Evolutionary conservation across 1,284 basidiomycete genomes (phyloP).

Genomic region (Flammula alnicola): DNA sequence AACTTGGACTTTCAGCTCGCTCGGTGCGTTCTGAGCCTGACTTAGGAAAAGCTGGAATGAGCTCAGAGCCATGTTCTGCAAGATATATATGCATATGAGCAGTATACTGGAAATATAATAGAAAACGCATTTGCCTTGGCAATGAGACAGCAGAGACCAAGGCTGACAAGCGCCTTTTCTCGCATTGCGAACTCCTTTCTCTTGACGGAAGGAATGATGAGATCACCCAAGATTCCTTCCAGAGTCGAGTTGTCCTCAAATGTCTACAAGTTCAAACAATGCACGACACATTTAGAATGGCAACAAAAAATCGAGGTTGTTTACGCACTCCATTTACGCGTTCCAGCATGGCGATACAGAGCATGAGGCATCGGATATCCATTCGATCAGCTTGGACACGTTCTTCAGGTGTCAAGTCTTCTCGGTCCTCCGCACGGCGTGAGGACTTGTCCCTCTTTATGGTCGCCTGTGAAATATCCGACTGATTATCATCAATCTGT

Average conservation of each 20-base stretch:
- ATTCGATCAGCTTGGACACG: conserved; percentile 65
- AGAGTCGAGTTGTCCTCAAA: conserved; percentile 95
- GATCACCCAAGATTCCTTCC: conserved; percentile 87
- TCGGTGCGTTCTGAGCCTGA: conserved; percentile 81
- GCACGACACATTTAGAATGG: not conserved
- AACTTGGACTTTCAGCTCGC: conserved; percentile 80
- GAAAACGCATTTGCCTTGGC: conserved; percentile 54
- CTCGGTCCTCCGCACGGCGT: conserved; percentile 44
- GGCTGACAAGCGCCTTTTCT: conserved; percentile 84
- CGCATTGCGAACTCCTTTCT: conserved; percentile 85
- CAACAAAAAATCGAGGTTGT: not conserved
- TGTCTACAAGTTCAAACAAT: conserved; percentile 48
- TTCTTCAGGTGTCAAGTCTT: conserved; percentile 64
- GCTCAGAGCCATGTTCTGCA: conserved; percentile 86
- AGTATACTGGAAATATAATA: not conserved
- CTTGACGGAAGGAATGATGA: conserved; percentile 91
- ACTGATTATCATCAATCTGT: conserved; percentile 39
- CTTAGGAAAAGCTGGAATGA: conserved; percentile 92
- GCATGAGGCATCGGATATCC: conserved; percentile 83
- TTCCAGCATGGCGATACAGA: conserved; percentile 92
- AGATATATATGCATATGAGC: not conserved
- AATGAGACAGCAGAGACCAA: conserved; percentile 92
- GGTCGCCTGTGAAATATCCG: conserved; percentile 40
- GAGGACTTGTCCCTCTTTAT: conserved; percentile 41
- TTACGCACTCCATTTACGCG: conserved; percentile 81